A percentile compares a stretch with the other conserved stretches of the same genome.
These are phyloP conservation scores for Pseudogymnoascus pannorum DNA, from an alignment of 2,329 filamentous ascomycete species.

Conservation along the genomic window DNA sequence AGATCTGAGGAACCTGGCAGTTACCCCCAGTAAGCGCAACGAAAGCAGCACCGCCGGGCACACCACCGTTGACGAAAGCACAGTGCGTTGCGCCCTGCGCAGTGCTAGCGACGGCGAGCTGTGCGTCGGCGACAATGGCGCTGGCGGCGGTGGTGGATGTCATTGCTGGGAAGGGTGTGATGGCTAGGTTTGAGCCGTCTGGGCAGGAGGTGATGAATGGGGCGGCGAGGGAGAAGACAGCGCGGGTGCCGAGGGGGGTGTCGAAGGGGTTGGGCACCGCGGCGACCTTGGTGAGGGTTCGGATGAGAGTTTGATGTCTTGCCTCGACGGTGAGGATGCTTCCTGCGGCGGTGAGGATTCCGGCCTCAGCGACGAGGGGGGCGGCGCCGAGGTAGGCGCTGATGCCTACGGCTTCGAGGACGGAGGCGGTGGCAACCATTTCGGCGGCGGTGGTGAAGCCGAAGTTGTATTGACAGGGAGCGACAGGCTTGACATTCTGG, in stretches of 20 bases:
- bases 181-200: conserved; percentile 52
- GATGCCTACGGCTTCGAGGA: conserved; percentile 67
- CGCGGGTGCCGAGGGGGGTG: conserved; percentile 57
- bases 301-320: conserved; percentile 67
- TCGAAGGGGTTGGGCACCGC: conserved; percentile 65
- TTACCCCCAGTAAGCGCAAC: conserved; percentile 44
- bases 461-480: conserved; percentile 67
- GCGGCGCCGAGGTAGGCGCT: conserved; percentile 67
- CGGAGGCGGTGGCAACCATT: conserved; percentile 62
- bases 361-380: conserved; percentile 51
- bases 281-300: conserved; percentile 47
- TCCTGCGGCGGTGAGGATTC: conserved; percentile 58
- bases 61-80: conserved; percentile 57
- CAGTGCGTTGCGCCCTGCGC: conserved; percentile 51
- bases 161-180: conserved; percentile 56
- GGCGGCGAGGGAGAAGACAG: conserved; percentile 66
- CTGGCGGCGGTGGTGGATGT: conserved; percentile 39
- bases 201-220: conserved; percentile 68
- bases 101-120: conserved; percentile 35
- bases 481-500: conserved; percentile 56
- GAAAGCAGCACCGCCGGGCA: conserved; percentile 53
- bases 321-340: conserved; percentile 68
- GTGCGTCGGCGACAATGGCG: conserved; percentile 27
- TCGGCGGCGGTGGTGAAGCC: conserved; percentile 54
- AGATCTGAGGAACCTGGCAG: conserved; percentile 54